Percentiles rank a stretch among this genome's conserved stretches.
Conservation (phyloP, 768 basidiomycete genomes). For the Clathrus columnatus region DNA sequence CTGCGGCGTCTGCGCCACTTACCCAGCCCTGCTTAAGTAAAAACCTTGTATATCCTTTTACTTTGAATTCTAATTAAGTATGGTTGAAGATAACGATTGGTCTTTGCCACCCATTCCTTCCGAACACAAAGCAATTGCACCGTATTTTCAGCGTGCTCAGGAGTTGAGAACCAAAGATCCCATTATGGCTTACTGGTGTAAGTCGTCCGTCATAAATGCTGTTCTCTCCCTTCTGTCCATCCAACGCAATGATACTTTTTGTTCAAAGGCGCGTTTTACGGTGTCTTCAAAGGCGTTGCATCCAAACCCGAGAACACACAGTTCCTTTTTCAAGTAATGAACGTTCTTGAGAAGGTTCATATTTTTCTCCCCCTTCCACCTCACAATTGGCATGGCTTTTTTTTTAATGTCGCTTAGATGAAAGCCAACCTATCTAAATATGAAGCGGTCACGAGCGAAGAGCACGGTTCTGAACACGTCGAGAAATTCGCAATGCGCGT, state of each 20-base stretch:
- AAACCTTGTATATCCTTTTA: no score
- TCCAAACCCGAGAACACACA: constrained; percentile 43
- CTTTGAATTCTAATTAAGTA: no score
- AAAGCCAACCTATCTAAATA: constrained; percentile 65
- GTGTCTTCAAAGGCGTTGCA: constrained; percentile 77
- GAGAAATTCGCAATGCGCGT: constrained; percentile 92
- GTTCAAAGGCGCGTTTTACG: constrained; percentile 77
- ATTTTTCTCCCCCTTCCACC: neutral
- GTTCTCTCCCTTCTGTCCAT: constrained; percentile 5
- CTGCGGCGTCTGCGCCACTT: no score
- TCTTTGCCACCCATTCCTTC: constrained; percentile 13
- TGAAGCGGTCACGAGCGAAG: constrained; percentile 77
- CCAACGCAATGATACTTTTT: neutral
- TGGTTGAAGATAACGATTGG: constrained; percentile 1
- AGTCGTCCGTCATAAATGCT: constrained; percentile 25
- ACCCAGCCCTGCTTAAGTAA: no score
- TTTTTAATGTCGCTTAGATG: constrained; percentile 30
- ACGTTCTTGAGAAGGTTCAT: constrained; percentile 55
- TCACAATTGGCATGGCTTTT: no score
- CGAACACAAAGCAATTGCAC: constrained; percentile 46
- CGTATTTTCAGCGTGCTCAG: constrained; percentile 83
- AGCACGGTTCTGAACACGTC: constrained; percentile 78
- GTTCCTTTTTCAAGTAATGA: constrained; percentile 67
- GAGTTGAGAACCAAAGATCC: constrained; percentile 80
- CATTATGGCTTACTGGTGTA: constrained; percentile 93